These are phyloP conservation scores for Microdochium paspali DNA, from an alignment of 2,329 filamentous ascomycete species.

Conservation along the genomic window DNA sequence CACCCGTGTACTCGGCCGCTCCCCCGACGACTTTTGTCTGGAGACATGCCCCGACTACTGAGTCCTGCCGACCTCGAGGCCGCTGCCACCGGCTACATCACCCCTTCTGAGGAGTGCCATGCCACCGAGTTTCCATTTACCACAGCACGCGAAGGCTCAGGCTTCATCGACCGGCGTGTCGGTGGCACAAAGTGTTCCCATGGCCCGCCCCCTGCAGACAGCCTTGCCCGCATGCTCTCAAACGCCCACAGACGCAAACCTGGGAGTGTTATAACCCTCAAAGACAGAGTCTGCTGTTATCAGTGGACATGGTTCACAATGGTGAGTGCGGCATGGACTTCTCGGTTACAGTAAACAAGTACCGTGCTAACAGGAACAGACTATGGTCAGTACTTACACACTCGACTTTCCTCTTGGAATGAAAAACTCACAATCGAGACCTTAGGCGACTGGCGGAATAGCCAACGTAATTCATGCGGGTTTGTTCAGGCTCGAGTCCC, in stretches of 20 bases:
- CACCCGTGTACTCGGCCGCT: conserved; percentile 34
- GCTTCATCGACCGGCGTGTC: conserved; percentile 6
- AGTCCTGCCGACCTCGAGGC: conserved; percentile 7
- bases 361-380: conserved; percentile 12
- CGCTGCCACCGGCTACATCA: conserved; percentile 16
- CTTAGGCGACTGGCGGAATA: conserved; percentile 45
- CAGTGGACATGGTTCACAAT: conserved; percentile 73
- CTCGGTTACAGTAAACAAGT: background rate
- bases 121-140: background rate
- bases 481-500: conserved; percentile 14
- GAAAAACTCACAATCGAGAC: conserved; percentile 1
- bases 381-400: conserved; percentile 16
- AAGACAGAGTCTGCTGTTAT: conserved; percentile 41
- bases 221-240: conserved; percentile 24
- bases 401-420: background rate
- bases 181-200: conserved; percentile 4
- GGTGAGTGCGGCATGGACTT: conserved; percentile 14
- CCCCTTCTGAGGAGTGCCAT: conserved; percentile 14
- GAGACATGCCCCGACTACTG: conserved; percentile 14
- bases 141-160: conserved; percentile 1
- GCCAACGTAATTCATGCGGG: conserved; percentile 44
- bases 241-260: conserved; percentile 14
- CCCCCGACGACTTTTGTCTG: conserved; percentile 36
- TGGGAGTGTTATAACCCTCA: conserved; percentile 28
- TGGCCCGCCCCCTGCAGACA: conserved; percentile 10